A percentile compares a stretch with the other conserved stretches of the same genome.
phyloP scores from a whole-genome alignment of 106 monocot genomes.

The Iris macrosiphon region DNA sequence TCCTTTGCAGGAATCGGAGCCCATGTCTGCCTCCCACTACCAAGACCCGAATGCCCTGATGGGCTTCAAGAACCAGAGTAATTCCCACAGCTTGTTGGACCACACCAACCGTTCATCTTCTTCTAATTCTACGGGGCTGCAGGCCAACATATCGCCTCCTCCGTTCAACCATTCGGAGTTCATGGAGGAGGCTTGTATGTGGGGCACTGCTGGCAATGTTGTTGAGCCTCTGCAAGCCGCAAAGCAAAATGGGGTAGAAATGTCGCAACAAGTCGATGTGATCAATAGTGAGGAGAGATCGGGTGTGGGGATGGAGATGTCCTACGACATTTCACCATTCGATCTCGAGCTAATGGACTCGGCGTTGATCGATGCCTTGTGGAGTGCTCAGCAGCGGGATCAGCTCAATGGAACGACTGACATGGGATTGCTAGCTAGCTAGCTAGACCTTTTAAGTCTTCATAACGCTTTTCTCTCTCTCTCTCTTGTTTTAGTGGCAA shows the following conservation, averaged over 20 bases:
- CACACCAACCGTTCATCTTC: conserved; percentile 31
- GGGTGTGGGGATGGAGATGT: conserved; percentile 4
- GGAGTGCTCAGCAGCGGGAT: conserved; percentile 35
- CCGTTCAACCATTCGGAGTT: conserved; percentile 27
- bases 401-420: conserved; percentile 64
- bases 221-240: conserved; percentile 14
- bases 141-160: conserved; percentile 13
- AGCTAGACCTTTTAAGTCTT: too few species aligned
- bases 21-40: conserved; percentile 20
- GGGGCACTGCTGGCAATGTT: background rate
- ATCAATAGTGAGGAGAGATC: background rate
- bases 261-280: background rate
- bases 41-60: conserved; percentile 29
- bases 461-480: background rate
- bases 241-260: conserved; percentile 1
- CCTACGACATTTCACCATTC: conserved; percentile 26
- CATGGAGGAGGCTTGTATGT: conserved; percentile 36
- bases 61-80: conserved; percentile 48
- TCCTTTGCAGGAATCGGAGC: conserved; percentile 2
- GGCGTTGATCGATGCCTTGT: conserved; percentile 43
- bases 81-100: conserved; percentile 11
- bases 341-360: conserved; percentile 77
- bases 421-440: conserved; percentile 63
- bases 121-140: conserved; percentile 29
- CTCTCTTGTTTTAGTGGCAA: background rate